Percentiles rank a stretch among this genome's conserved stretches.
Evolutionary conservation across 805 yeast genomes (phyloP).

Genomic region (Scheffersomyces ergatensis): DNA sequence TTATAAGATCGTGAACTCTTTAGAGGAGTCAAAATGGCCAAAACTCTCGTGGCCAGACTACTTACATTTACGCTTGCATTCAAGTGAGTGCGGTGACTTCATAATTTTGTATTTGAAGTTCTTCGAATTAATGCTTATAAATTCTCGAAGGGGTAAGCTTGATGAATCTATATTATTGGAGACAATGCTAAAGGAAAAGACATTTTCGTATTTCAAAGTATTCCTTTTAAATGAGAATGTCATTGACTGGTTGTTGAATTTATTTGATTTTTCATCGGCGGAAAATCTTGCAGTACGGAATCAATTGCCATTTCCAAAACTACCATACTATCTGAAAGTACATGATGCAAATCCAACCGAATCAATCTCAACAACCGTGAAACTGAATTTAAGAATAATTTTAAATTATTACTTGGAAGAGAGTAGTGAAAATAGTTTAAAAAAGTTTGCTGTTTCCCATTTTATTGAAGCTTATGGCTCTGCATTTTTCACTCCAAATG

Average conservation of each 20-base stretch:
- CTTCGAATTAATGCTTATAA: constrained; percentile 23
- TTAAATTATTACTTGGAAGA: constrained; percentile 15
- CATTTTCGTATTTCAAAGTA: constrained; percentile 1
- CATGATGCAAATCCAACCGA: constrained; percentile 17
- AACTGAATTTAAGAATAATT: constrained; percentile 11
- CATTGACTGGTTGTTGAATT: constrained; percentile 12
- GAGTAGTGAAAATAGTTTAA: constrained; percentile 3
- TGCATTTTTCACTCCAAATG: constrained; percentile 16
- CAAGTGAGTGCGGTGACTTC: constrained; percentile 26
- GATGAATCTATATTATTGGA: not conserved
- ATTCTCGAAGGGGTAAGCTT: not conserved
- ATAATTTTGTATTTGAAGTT: constrained; percentile 28
- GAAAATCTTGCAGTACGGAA: constrained; percentile 26
- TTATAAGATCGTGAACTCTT: constrained; percentile 25
- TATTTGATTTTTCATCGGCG: constrained; percentile 31
- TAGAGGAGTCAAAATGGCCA: constrained; percentile 31
- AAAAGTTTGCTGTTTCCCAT: constrained; percentile 23
- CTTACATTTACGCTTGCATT: constrained; percentile 19
- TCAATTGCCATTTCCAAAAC: constrained; percentile 14
- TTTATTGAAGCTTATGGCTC: constrained; percentile 23
- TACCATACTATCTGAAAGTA: constrained; percentile 25
- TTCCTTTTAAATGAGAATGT: constrained; percentile 1
- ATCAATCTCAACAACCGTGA: not conserved
- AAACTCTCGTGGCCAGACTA: constrained; percentile 38
- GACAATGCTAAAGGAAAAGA: not conserved